Base-by-base conservation (phyloP, 768 basidiomycete species). In the Rhodotorula sphaerocarpa region DNA sequence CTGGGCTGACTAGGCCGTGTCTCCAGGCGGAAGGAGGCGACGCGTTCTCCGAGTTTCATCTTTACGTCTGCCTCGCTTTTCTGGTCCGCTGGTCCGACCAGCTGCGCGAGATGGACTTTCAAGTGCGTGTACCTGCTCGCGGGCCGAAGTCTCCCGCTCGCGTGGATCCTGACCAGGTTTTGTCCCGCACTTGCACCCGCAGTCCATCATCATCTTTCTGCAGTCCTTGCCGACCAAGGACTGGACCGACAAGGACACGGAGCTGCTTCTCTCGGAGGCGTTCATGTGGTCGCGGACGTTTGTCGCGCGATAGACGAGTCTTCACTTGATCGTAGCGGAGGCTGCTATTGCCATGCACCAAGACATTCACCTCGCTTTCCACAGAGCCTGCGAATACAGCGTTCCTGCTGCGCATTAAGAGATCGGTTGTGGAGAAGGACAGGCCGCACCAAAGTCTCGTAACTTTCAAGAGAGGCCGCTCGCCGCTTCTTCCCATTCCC, bases 191-290 rank as follows among this genome's bases (percentile, higher is more conserved):
- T 39, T 27, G 2, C 11, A 23, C 57, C 55, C 46, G 15, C 69
- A 97, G 93, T 91, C 90, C 59, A 92, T 97, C 74, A 97, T 99
- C 75, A 97, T 99, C 87, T 99, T 95, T 78, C 80, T 99, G 18
- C 90, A 92, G 74, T 90, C 87, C 2, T 80, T 90, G 7, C 90
- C 90, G 20, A 92, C 90, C 10, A 59, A 62, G 41, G 59, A 64
- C 47, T 99, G 95, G 95, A 84, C 86, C 27, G 92, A 97, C 74
- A 87, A 92, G 71, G 90, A 97, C 72, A 86, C 97, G 50, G 90
- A 96, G 73, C 82, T 97, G 78, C 82, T 99, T 39, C 83, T 99
- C 50, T 89, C 87, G 71, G 89, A 96, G 76, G 93, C 95, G 2
- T 99, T 93, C 73, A 87, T 97, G 27, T 73, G 78, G 64, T 75